These are phyloP conservation scores for Xerocomus cyaneibrunnescens DNA, from an alignment of 1,284 basidiomycete genomes.

Conservation along the genomic window DNA sequence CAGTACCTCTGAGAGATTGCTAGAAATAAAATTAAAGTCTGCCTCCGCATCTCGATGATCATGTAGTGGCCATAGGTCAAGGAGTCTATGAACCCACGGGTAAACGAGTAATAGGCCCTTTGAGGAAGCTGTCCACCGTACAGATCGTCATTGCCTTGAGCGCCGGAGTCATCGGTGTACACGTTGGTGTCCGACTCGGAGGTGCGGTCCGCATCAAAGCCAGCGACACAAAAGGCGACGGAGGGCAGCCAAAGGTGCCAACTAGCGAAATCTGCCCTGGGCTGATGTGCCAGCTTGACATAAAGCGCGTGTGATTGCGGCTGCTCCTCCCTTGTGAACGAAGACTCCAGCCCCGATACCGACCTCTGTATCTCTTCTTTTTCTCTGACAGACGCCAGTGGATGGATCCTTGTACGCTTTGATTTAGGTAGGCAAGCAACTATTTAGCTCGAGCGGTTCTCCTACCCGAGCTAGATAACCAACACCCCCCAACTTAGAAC, in stretches of 20 bases:
- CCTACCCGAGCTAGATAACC: conserved; percentile 16
- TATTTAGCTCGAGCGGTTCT: conserved; percentile 15
- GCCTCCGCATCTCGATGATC: background rate
- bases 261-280: background rate
- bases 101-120: conserved; percentile 6
- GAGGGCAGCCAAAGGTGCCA: conserved; percentile 7
- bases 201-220: background rate
- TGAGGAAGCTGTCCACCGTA: background rate
- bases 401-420: background rate
- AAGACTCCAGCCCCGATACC: background rate
- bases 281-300: background rate
- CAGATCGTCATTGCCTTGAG: background rate
- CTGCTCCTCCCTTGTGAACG: background rate
- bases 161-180: background rate
- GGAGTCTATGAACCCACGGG: conserved; percentile 13
- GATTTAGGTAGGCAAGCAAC: conserved; percentile 2
- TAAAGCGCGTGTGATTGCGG: background rate
- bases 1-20: background rate
- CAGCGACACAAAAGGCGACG: conserved; percentile 3
- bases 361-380: background rate
- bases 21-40: background rate
- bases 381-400: background rate
- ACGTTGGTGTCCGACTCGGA: background rate
- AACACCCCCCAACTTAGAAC: conserved; percentile 9
- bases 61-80: background rate